These are phyloP conservation scores for Leishmania major DNA, from an alignment of 208 protist genomes.

Conservation along the genomic window DNA sequence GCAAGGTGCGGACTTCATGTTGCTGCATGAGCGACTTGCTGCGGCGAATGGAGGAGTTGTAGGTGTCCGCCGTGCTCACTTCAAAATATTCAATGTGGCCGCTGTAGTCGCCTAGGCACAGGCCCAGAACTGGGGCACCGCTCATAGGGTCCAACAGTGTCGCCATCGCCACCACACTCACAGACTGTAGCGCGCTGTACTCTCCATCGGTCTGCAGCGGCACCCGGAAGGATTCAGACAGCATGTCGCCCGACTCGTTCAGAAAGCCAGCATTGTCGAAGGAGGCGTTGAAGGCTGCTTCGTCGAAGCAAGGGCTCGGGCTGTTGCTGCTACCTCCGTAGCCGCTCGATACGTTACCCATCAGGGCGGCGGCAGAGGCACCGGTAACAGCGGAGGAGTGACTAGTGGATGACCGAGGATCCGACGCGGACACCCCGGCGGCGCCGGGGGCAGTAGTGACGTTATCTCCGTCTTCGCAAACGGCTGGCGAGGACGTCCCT, in stretches of 20 bases:
- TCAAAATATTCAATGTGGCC: conserved; percentile 86
- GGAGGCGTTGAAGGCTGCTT: conserved; percentile 42
- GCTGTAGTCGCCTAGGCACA: conserved; percentile 84
- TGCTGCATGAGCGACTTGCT: conserved; percentile 44
- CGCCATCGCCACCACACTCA: conserved; percentile 71
- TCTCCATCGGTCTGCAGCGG: conserved; percentile 21
- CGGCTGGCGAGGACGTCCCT: background rate
- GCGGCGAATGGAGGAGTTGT: conserved; percentile 44
- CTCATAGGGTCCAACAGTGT: conserved; percentile 77
- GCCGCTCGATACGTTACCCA: conserved; percentile 8
- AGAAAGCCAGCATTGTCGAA: conserved; percentile 32
- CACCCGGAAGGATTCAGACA: conserved; percentile 36
- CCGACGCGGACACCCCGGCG: background rate
- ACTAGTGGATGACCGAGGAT: background rate
- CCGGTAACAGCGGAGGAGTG: background rate
- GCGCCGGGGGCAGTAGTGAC: background rate
- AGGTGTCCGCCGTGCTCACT: conserved; percentile 47
- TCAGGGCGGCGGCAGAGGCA: background rate
- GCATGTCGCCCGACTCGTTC: conserved; percentile 25
- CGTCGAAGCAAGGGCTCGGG: conserved; percentile 46
- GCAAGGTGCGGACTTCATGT: conserved; percentile 7
- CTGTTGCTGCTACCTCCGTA: conserved; percentile 33
- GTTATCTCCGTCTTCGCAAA: background rate
- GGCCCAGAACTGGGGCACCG: conserved; percentile 58
- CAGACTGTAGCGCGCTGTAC: conserved; percentile 46